Conservation (phyloP, 768 basidiomycete species). For the Candolleomyces eurysporus region DNA sequence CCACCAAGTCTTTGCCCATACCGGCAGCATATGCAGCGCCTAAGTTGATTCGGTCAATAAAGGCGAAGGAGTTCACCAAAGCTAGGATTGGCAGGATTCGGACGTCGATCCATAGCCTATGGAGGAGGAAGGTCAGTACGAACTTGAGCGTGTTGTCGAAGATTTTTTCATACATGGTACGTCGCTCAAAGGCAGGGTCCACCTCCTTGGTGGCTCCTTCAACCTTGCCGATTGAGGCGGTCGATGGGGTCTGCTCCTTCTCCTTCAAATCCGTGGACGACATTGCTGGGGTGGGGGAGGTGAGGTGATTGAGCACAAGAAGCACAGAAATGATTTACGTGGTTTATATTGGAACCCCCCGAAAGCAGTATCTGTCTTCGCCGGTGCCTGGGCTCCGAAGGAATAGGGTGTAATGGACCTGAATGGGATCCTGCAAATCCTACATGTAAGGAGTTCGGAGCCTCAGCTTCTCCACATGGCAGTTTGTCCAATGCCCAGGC, state of each 20-base stretch:
- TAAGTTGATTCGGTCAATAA: constrained; percentile 45
- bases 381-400: no score
- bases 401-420: no score
- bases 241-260: constrained; percentile 4
- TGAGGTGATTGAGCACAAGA: no score
- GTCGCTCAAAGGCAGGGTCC: background rate
- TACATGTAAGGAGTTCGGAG: no score
- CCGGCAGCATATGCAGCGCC: constrained; percentile 42
- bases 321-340: no score
- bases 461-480: no score
- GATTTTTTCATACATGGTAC: background rate
- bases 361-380: no score
- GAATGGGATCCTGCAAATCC: no score
- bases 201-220: background rate
- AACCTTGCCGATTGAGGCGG: constrained; percentile 9
- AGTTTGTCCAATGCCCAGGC: no score
- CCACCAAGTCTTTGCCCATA: constrained; percentile 39
- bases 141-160: constrained; percentile 12
- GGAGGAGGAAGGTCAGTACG: constrained; percentile 2
- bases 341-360: no score
- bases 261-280: constrained; percentile 1
- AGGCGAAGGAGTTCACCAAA: constrained; percentile 39
- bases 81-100: constrained; percentile 42
- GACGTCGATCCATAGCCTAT: constrained; percentile 40
- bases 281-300: no score